Percentiles rank a stretch among this genome's conserved stretches.
These are phyloP conservation scores for Tulasnella sp. DNA, from an alignment of 768 basidiomycete genomes.

Conservation along the genomic window DNA sequence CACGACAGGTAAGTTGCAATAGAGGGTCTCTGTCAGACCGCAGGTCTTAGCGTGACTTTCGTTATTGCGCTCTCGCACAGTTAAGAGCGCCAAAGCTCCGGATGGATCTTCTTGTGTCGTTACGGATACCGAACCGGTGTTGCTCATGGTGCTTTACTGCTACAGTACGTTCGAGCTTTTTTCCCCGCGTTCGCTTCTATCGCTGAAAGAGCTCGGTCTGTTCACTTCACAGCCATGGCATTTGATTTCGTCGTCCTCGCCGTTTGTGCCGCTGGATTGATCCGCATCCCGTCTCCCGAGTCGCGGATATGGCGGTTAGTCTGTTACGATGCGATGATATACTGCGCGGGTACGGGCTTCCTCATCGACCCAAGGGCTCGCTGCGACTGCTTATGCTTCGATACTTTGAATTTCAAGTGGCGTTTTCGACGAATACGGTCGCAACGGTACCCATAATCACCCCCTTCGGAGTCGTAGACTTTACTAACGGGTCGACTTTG, in stretches of 20 bases:
- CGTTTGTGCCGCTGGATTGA: conserved; percentile 65
- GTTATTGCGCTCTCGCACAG: not conserved
- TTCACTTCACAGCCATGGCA: conserved; percentile 53
- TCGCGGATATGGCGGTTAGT: conserved; percentile 63
- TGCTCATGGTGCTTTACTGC: conserved; percentile 71
- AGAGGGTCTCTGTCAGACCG: no score
- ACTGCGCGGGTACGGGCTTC: conserved; percentile 57
- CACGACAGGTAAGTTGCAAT: conserved; percentile 18
- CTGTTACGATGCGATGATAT: conserved; percentile 71
- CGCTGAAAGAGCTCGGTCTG: no score
- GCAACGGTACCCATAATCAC: not conserved
- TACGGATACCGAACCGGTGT: conserved; percentile 45
- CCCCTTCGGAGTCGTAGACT: not conserved
- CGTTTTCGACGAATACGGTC: not conserved
- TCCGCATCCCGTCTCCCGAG: conserved; percentile 52
- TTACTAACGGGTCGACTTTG: not conserved
- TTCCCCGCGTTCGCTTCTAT: not conserved
- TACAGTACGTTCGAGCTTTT: conserved; percentile 47
- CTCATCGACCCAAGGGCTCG: no score
- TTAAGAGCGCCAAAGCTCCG: conserved; percentile 16
- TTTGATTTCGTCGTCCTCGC: conserved; percentile 68
- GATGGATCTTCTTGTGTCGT: conserved; percentile 33
- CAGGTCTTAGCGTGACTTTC: no score
- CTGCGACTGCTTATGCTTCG: no score
- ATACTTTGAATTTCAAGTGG: not conserved